Evolutionary conservation across 768 basidiomycete genomes (phyloP).

Genomic region (Exsudoporus frostii): DNA sequence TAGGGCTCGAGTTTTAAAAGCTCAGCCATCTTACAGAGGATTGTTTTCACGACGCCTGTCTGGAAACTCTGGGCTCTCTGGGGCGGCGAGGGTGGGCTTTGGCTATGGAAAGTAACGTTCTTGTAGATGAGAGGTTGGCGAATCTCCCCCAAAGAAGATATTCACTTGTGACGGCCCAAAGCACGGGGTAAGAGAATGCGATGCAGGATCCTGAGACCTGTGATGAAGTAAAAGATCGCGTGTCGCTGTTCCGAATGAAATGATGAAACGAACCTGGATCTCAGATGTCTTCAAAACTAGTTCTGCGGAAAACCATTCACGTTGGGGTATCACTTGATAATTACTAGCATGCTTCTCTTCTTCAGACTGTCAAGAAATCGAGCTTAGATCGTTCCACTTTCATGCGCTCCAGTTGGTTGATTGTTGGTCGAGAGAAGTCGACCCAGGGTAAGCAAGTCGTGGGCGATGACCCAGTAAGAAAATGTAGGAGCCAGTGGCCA

Average conservation of each 20-base stretch:
- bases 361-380: not conserved
- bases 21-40: not conserved
- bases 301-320: not conserved
- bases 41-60: not conserved
- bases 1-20: not conserved
- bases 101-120: not conserved
- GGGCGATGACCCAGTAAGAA: not conserved
- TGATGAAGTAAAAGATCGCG: slow-evolving; percentile 9
- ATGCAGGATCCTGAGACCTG: slow-evolving; percentile 2
- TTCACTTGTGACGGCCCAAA: not conserved
- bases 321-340: not conserved
- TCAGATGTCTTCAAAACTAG: not conserved
- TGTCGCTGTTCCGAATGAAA: slow-evolving; percentile 7
- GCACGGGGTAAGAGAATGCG: not conserved
- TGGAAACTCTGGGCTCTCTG: too few relatives aligned
- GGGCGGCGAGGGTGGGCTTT: not conserved
- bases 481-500: not conserved
- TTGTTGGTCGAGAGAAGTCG: not conserved
- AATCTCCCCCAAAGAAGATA: not conserved
- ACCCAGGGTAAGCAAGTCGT: not conserved
- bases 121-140: not conserved
- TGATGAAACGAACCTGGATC: slow-evolving; percentile 15
- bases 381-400: not conserved
- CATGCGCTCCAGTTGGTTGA: not conserved
- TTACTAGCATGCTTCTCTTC: not conserved